phyloP scores from a whole-genome alignment of 1,284 basidiomycete species.

The Schizophyllum commune region DNA sequence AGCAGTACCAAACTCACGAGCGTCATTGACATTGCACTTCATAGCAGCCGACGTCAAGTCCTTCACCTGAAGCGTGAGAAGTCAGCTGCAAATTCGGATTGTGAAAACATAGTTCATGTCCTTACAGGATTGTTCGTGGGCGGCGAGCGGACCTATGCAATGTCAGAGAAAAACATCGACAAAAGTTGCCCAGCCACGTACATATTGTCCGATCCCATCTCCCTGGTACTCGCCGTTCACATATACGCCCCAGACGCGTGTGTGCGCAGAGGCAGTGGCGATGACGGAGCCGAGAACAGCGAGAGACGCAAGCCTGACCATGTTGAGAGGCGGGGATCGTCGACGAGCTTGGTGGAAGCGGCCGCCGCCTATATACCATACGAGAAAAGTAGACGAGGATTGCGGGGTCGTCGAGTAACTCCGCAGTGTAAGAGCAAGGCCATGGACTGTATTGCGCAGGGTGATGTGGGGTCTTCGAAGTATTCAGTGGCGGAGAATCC shows the following conservation, averaged over 20 bases:
- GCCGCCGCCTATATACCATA: neutral
- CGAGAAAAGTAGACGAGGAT: neutral
- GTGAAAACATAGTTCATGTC: too few relatives aligned
- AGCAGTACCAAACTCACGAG: slow-evolving; percentile 9
- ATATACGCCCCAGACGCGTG: neutral
- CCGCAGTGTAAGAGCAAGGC: too few relatives aligned
- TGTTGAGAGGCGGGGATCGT: neutral
- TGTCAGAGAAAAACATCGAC: neutral
- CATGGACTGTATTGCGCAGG: too few relatives aligned
- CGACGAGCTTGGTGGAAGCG: neutral
- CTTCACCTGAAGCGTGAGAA: too few relatives aligned
- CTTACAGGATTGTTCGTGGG: slow-evolving; percentile 20
- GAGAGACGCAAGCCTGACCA: neutral
- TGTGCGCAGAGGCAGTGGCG: neutral
- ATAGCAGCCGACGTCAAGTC: slow-evolving; percentile 21
- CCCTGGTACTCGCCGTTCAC: neutral
- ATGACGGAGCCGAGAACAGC: neutral
- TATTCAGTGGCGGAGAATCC: neutral
- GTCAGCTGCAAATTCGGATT: too few relatives aligned
- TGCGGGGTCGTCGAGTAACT: neutral
- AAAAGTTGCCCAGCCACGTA: neutral
- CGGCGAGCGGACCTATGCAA: slow-evolving; percentile 21
- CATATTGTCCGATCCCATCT: neutral
- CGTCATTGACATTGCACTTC: slow-evolving; percentile 24
- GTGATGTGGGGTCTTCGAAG: neutral